Conservation (phyloP, 2,329 filamentous ascomycete species). For the Pseudogymnoascus sp. region DNA sequence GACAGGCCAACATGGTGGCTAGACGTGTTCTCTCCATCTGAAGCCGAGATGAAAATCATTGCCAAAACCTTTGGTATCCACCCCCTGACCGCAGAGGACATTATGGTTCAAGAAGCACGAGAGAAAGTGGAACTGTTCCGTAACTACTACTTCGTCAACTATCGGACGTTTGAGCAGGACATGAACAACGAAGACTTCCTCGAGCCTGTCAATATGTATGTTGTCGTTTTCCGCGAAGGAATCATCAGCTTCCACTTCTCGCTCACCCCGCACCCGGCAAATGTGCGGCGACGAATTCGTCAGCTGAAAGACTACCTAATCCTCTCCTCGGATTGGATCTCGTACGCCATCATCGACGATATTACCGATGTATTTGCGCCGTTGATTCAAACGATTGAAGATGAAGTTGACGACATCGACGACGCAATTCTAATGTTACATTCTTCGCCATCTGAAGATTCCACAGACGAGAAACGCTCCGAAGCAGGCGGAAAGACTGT, state of each 20-base stretch:
- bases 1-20: conserved; percentile 95
- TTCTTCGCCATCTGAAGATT: conserved; percentile 39
- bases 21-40: conserved; percentile 82
- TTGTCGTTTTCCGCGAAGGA: conserved; percentile 92
- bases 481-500: conserved; percentile 32
- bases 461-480: conserved; percentile 38
- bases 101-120: conserved; percentile 92
- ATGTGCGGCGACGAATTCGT: conserved; percentile 85
- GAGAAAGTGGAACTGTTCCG: conserved; percentile 97
- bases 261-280: conserved; percentile 91
- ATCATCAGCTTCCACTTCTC: conserved; percentile 96
- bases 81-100: conserved; percentile 89
- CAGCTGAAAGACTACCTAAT: conserved; percentile 92
- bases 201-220: conserved; percentile 94
- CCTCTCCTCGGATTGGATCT: conserved; percentile 93
- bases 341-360: conserved; percentile 95
- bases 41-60: conserved; percentile 90
- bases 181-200: conserved; percentile 80
- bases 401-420: conserved; percentile 95
- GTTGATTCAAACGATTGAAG: conserved; percentile 84
- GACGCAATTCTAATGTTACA: conserved; percentile 82
- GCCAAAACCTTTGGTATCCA: conserved; percentile 93
- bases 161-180: conserved; percentile 95
- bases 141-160: conserved; percentile 98
- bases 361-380: conserved; percentile 95